Evolutionary conservation across 805 yeast species (phyloP).

Genomic region (Candida loeiensis): DNA sequence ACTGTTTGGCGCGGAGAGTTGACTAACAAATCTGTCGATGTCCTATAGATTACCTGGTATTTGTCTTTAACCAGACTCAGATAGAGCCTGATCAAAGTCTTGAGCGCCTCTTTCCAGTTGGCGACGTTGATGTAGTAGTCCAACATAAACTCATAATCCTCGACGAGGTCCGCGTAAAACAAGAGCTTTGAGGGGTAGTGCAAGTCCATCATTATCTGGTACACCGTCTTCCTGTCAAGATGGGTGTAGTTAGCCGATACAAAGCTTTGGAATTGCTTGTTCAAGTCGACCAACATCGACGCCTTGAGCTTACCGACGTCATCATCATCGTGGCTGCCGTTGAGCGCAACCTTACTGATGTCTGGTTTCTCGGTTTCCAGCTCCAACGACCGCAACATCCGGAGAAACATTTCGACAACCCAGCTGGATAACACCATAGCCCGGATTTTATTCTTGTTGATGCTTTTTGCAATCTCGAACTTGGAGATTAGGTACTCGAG

Average conservation of each 20-base stretch:
- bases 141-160: slow-evolving; percentile 68
- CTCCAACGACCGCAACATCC: slow-evolving; percentile 43
- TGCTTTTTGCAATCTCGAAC: slow-evolving; percentile 22
- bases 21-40: slow-evolving; percentile 63
- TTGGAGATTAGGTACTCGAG: slow-evolving; percentile 34
- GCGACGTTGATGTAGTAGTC: slow-evolving; percentile 64
- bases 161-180: slow-evolving; percentile 60
- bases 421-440: slow-evolving; percentile 56
- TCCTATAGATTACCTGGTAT: slow-evolving; percentile 51
- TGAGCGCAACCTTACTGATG: background rate
- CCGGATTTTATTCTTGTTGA: slow-evolving; percentile 27
- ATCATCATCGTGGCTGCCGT: background rate
- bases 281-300: slow-evolving; percentile 3
- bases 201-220: slow-evolving; percentile 66
- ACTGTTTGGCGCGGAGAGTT: slow-evolving; percentile 69
- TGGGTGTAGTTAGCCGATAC: slow-evolving; percentile 43
- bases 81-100: slow-evolving; percentile 49
- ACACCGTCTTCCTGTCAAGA: slow-evolving; percentile 66
- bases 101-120: slow-evolving; percentile 71
- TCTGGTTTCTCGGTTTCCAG: slow-evolving; percentile 16
- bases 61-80: slow-evolving; percentile 20
- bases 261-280: slow-evolving; percentile 42
- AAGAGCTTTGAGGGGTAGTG: slow-evolving; percentile 63
- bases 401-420: slow-evolving; percentile 58
- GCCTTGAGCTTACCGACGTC: background rate